These are phyloP conservation scores for Platanus orientalis DNA, from an alignment of 164 flowering plant species.

Conservation along the genomic window DNA sequence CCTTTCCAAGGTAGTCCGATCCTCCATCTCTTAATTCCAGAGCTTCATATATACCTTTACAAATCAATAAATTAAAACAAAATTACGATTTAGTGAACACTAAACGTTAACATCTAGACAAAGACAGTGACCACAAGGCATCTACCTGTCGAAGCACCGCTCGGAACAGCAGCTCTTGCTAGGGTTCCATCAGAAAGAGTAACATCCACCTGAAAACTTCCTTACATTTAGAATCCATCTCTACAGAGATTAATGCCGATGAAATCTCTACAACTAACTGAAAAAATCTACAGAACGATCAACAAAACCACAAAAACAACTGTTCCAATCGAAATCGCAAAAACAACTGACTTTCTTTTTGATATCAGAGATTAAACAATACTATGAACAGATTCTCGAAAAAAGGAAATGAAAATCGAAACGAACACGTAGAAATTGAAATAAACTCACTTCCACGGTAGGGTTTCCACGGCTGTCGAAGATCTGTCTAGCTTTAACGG, in stretches of 20 bases:
- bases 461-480: conserved; percentile 65
- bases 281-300: background rate
- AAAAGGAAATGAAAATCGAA: background rate
- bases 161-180: conserved; percentile 65
- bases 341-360: too few relatives aligned
- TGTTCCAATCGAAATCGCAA: background rate
- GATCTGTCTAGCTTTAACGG: conserved; percentile 54
- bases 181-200: conserved; percentile 35
- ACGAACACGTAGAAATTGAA: too few relatives aligned
- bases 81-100: too few relatives aligned
- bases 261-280: background rate
- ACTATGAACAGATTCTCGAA: background rate
- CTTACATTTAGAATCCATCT: background rate
- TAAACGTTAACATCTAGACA: too few relatives aligned
- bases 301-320: background rate
- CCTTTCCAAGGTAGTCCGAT: conserved; percentile 54
- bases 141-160: conserved; percentile 70
- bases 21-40: conserved; percentile 58
- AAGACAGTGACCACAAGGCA: too few relatives aligned
- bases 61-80: too few relatives aligned
- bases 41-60: conserved; percentile 48
- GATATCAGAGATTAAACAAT: too few relatives aligned
- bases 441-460: conserved; percentile 40
- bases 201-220: conserved; percentile 40
- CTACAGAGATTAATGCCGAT: background rate